Evolutionary conservation across 2,329 filamentous ascomycete species (phyloP), one percentile per base, ranked within the genome.

Genomic region (Trichoderma sp.): DNA sequence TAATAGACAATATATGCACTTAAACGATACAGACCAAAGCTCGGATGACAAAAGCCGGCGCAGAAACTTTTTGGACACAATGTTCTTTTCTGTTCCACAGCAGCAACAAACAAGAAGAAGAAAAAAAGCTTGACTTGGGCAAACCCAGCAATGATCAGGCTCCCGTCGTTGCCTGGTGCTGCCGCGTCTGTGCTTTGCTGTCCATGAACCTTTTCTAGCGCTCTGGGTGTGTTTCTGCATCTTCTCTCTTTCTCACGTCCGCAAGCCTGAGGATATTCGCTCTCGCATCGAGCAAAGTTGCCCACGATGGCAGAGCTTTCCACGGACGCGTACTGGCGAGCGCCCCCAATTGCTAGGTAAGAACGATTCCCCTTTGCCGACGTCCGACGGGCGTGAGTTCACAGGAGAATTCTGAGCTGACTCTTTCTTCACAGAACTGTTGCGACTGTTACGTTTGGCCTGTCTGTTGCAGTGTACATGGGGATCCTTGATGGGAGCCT

Each of bases 401-500:
- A n/a, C 21, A 47, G 51, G 44, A 24, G 52, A 21, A 28, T 28
- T 5, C 17, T 63, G 24, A 43, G 10, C 71, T 74, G 69, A 77
- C 71, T 9, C 12, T 43, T 28, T n/a, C 24, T 43, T 24, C 48
- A n/a, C 76, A 92, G 90, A 79, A 90, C 87, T 67, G 78, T 91
- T 67, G 86, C 88, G 72, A 85, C 87, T 67, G 79, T 83, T 64
- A 82, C 87, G 58, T 82, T 90, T 68, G 73, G 82, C 63, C 80
- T 88, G 52, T 92, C 90, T 19, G 74, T 86, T 47, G 77, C 85
- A 41, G 81, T 88, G 47, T 81, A 88, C 72, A 78, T 85, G 51
- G 78, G 82, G 21, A 64, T 91, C 15, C 69, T 91, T 65, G 78
- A 76, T 45, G 74, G 76, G 24, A 74, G 76, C 64, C 79, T 78